These are phyloP conservation scores for Dalechampia spathulata DNA, from an alignment of 441 rosid species.

Conservation along the genomic window DNA sequence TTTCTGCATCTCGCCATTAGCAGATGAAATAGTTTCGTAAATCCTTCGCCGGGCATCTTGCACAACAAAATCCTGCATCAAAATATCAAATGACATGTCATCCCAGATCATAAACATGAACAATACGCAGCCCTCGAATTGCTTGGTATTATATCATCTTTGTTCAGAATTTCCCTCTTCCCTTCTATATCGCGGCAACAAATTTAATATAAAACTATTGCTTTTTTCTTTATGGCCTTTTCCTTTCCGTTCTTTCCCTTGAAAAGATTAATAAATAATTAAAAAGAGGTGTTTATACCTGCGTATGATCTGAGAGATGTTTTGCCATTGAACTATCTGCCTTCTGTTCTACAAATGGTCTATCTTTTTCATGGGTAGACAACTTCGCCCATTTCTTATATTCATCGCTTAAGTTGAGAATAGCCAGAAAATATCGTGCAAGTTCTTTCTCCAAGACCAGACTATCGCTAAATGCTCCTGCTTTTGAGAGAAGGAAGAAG, in stretches of 20 bases:
- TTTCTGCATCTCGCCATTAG: constrained; percentile 23
- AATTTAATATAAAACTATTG: too few species aligned
- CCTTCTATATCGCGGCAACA: too few species aligned
- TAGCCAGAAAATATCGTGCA: constrained; percentile 47
- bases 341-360: constrained; percentile 13
- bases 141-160: too few species aligned
- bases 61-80: constrained; percentile 48
- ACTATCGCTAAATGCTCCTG: constrained; percentile 54
- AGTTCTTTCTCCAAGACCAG: constrained; percentile 46
- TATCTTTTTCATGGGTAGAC: constrained; percentile 11
- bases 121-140: not conserved
- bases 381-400: constrained; percentile 61
- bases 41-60: constrained; percentile 43
- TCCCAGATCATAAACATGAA: not conserved
- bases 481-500: constrained; percentile 9
- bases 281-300: constrained; percentile 28
- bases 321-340: constrained; percentile 21
- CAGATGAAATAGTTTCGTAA: constrained; percentile 34
- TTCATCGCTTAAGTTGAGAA: constrained; percentile 47
- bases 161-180: too few species aligned
- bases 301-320: constrained; percentile 63
- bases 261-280: too few species aligned
- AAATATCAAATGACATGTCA: not conserved
- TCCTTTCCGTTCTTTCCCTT: too few species aligned
- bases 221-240: too few species aligned